Evolutionary conservation across 441 rosid species (phyloP), one percentile per base, ranked within the genome.

Genomic region (Codiaeum variegatum): DNA sequence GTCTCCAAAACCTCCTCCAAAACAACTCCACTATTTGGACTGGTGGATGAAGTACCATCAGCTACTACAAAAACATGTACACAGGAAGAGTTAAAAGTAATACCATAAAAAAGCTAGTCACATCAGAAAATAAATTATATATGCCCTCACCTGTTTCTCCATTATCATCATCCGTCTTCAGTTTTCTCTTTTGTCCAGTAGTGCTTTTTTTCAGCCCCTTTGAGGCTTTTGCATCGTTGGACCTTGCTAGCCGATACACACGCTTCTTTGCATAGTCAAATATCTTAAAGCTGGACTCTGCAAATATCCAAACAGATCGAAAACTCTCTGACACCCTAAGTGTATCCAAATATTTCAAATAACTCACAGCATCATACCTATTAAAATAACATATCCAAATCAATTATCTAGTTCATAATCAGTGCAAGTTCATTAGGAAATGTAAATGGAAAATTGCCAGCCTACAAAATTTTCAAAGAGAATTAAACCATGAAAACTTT

Each of bases 311-410:
- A 75, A 95, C 97, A 76, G 99, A 91, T 23, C 94, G 89, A 83
- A 88, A 93, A 83, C 97, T 95, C 88, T 95, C 97, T 1, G 99
- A 89, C 67, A 93, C 97, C 80, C 98, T 86, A 42, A 91, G 85
- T 7, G 99, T 90, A 82, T 95, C 94, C 96, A 95, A 88, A 75
- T 90, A 95, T 96, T 95, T 95, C 80, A 93, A 83, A 88, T 73
- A 95, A 82, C 92, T 90, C 79, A 93, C 99, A 32, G 97, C 98
- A 89, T 93, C 99, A 82, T 95, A 95, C 92, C 99, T 95, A 81
- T 36, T 21, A 67, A 79, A 72, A 73, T 21, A 54, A 36, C 59
- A 55, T 29, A 55, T 70, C 58, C 42, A 74, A 75, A 75, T 62
- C 66, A 76, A 62, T 63, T 64, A 67, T 78, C 29, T 68, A 47